Conservation (phyloP, 108 stramenopile genomes). For the Nitzschia putrida region DNA sequence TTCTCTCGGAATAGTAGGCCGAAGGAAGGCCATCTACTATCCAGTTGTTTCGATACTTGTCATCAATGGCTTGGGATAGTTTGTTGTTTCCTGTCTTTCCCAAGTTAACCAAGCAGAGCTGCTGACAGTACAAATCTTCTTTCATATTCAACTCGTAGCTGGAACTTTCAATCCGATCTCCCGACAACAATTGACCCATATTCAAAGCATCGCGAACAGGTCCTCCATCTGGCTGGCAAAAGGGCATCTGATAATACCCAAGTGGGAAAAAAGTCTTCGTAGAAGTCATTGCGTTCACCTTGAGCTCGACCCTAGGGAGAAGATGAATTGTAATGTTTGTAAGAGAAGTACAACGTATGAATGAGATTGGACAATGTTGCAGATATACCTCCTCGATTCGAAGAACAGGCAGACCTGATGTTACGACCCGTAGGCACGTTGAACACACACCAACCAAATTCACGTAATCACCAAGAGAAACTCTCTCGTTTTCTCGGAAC, state of each 20-base stretch:
- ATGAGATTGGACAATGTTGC: too few species aligned
- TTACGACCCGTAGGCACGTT: too few species aligned
- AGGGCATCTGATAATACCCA: conserved; percentile 94
- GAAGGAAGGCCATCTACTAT: conserved; percentile 95
- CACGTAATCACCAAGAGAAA: too few species aligned
- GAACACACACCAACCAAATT: too few species aligned
- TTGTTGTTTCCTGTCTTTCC: conserved; percentile 70
- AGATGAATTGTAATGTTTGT: too few species aligned
- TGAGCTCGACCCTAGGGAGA: conserved; percentile 85
- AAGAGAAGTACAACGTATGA: too few species aligned
- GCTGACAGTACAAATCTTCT: conserved; percentile 90
- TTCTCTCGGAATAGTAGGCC: conserved; percentile 71
- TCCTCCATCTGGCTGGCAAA: conserved; percentile 87
- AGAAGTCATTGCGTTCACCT: conserved; percentile 89
- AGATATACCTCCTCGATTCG: too few species aligned
- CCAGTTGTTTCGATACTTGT: conserved; percentile 95
- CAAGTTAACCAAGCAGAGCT: conserved; percentile 83
- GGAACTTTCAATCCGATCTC: conserved; percentile 95
- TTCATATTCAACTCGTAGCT: conserved; percentile 95
- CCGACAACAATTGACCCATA: conserved; percentile 96
- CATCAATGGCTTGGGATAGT: conserved; percentile 87
- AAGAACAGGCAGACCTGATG: too few species aligned
- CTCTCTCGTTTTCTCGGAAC: too few species aligned
- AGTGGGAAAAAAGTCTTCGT: conserved; percentile 85
- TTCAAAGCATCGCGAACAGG: conserved; percentile 87